Conservation (phyloP, 228 moss, liverwort and hornwort genomes). For the Sphagnum fallax region DNA sequence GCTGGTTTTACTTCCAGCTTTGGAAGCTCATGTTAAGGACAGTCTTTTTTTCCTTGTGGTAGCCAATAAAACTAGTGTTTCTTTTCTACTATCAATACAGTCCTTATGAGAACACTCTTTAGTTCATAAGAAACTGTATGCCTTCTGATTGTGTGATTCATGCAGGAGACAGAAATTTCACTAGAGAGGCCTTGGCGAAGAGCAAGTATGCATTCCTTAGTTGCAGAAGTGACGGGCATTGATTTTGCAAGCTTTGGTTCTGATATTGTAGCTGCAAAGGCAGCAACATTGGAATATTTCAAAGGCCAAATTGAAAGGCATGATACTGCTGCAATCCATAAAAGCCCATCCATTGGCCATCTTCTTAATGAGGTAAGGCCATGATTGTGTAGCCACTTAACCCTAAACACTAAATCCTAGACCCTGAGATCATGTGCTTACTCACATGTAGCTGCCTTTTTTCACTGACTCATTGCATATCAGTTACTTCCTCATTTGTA, state of each 20-base stretch:
- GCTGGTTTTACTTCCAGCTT: conserved; percentile 1
- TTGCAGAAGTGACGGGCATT: conserved; percentile 70
- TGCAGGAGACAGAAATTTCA: conserved; percentile 77
- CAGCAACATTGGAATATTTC: conserved; percentile 43
- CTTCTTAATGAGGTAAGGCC: conserved; percentile 71
- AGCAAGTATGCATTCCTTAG: conserved; percentile 79
- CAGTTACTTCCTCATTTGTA: too few species aligned
- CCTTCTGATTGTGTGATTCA: conserved; percentile 14
- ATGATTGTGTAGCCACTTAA: too few species aligned
- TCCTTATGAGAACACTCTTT: too few species aligned
- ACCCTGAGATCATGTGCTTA: too few species aligned
- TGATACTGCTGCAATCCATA: conserved; percentile 42
- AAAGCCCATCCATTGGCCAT: conserved; percentile 73
- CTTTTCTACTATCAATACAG: too few species aligned
- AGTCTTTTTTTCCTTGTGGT: too few species aligned
- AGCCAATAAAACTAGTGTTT: too few species aligned
- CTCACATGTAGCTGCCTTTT: too few species aligned
- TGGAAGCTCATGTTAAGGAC: too few species aligned
- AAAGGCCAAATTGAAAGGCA: conserved; percentile 44
- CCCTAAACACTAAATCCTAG: too few species aligned
- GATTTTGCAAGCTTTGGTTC: conserved; percentile 52
- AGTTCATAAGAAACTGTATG: too few species aligned
- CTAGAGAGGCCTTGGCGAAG: conserved; percentile 93
- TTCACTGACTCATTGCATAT: too few species aligned
- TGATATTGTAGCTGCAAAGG: conserved; percentile 67